Base-by-base conservation (phyloP, 805 yeast species). In the Candida schatavii region DNA sequence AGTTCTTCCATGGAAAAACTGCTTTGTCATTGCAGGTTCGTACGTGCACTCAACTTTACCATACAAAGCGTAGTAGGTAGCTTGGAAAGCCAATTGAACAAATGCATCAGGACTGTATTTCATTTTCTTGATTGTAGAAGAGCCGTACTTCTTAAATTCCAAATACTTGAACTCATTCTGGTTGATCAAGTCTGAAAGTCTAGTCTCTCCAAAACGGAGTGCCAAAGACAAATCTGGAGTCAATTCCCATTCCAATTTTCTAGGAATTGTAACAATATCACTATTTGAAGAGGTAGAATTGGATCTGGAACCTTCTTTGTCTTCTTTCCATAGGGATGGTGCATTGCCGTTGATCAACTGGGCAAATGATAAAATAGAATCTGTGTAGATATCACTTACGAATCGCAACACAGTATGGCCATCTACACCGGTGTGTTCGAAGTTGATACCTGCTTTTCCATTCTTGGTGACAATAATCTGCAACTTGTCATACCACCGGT, bases 1-100 rank as follows among this genome's bases (percentile, higher is more conserved):
- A 1, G 97, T 89, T 60, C 97, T 77, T 9, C 97, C 97, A 57
- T 89, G 96, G 48, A 83, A 74, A 59, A 83, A 89, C 45, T 70
- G 71, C 61, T 89, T 89, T 3, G 97, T 90, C 97, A 89, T 89
- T 6, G 96, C 96, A 2, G 97, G 97, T 65, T 89, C 97, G 60
- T 89, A 89, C 4, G 96, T 88, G 49, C 95, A 86, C 62, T 88
- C 97, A 30, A 88, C 91, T 57, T 85, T 86, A 37, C 97, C 97
- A 58, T 89, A 89, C 29, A 89, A 72, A 0, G 96, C 95, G 57
- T 87, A 89, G 62, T 88, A 89, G 3, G 96, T 88, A 6, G 93
- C 87, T 63, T 89, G 97, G 70, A 88, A 88, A 19, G 89, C 84
- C 91, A 89, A 88, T 61, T 89, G 97, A 29, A 85, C 83, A 64